Conservation (phyloP, 2,329 filamentous ascomycete species). For the Myriosclerotinia curreyana region DNA sequence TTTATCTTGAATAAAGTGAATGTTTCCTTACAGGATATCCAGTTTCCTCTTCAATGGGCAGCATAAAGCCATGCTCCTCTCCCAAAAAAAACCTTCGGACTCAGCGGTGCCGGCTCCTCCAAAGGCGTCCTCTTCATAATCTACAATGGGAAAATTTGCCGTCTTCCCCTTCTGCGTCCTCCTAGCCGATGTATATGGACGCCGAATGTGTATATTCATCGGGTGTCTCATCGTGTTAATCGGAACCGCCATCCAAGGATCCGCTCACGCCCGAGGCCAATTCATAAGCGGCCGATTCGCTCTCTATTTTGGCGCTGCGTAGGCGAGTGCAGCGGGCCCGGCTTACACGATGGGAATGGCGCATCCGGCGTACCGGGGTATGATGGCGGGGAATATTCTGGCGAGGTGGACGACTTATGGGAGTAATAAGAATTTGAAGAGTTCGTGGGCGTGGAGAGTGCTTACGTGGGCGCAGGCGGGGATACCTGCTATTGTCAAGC, state of each 20-base stretch:
- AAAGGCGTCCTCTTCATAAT: constrained; percentile 50
- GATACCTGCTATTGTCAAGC: constrained; percentile 46
- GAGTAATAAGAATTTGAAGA: background rate
- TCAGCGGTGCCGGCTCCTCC: constrained; percentile 47
- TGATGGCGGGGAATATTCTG: background rate
- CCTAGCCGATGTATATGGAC: constrained; percentile 37
- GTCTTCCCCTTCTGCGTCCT: constrained; percentile 52
- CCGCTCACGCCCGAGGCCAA: constrained; percentile 46
- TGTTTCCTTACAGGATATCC: background rate
- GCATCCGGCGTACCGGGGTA: background rate
- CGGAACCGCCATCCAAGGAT: constrained; percentile 43
- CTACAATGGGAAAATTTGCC: constrained; percentile 44
- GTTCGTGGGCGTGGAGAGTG: constrained; percentile 51
- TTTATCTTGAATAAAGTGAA: too few species aligned
- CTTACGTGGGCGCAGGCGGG: constrained; percentile 54
- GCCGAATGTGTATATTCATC: constrained; percentile 4
- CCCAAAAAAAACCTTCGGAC: constrained; percentile 36
- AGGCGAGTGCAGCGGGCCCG: constrained; percentile 47
- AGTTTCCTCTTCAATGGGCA: constrained; percentile 44
- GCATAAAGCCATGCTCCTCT: constrained; percentile 48
- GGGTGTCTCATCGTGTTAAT: background rate
- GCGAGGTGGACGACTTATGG: background rate
- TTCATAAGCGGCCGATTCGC: constrained; percentile 57
- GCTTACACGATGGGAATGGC: background rate
- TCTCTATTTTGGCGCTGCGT: constrained; percentile 56